Conservation (phyloP, 2,329 filamentous ascomycete genomes). For the Aspergillus ruber region DNA sequence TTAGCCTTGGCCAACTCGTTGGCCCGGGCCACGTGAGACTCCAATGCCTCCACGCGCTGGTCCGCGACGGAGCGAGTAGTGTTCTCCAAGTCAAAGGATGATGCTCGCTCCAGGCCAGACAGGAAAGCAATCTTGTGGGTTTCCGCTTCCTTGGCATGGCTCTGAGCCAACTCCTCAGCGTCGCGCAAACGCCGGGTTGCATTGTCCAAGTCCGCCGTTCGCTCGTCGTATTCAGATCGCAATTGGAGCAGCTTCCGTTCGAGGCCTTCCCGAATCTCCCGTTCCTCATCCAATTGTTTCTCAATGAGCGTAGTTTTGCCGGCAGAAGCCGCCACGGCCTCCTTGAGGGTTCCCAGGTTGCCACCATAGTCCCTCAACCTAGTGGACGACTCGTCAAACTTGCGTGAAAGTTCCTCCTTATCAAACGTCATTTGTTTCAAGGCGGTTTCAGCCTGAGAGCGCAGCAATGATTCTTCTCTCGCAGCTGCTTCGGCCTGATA, state of each 20-base stretch:
- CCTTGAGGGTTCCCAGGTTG: constrained; percentile 67
- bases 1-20: constrained; percentile 80
- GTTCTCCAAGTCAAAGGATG: constrained; percentile 34
- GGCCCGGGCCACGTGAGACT: constrained; percentile 71
- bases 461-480: constrained; percentile 72
- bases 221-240: constrained; percentile 74
- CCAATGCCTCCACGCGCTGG: constrained; percentile 62
- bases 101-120: constrained; percentile 70
- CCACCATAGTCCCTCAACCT: constrained; percentile 63
- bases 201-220: constrained; percentile 68
- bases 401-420: constrained; percentile 67
- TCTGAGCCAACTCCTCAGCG: constrained; percentile 80
- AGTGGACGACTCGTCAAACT: constrained; percentile 61
- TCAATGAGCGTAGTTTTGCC: constrained; percentile 73
- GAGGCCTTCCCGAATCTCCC: constrained; percentile 63
- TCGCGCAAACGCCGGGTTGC: constrained; percentile 70
- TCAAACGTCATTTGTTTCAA: constrained; percentile 76
- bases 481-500: constrained; percentile 71
- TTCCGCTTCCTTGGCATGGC: constrained; percentile 77
- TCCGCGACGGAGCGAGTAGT: constrained; percentile 35
- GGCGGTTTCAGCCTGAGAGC: constrained; percentile 68
- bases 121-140: constrained; percentile 79
- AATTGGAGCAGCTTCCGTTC: constrained; percentile 72
- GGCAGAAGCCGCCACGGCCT: constrained; percentile 70
- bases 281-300: constrained; percentile 71